A percentile compares a stretch with the other conserved stretches of the same genome.
Conservation (phyloP, 2,329 filamentous ascomycete genomes). For the Fusarium vanettenii region DNA sequence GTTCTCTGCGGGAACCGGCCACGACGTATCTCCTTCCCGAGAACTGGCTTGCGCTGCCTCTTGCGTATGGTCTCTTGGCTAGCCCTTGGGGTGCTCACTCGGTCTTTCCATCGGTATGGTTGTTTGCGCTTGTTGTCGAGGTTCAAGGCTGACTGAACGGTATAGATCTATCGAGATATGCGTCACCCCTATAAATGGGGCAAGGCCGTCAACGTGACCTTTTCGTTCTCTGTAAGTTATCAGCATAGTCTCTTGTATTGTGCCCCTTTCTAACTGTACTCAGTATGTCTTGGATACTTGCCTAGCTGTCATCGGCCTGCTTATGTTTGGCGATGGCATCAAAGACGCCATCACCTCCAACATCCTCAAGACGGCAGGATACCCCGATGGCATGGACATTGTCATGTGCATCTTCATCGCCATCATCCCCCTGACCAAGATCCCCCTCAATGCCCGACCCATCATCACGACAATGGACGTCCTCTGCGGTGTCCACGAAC, state of each 20-base stretch:
- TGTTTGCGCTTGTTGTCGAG: neutral
- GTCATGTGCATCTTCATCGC: slow-evolving; percentile 88
- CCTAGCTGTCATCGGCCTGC: slow-evolving; percentile 84
- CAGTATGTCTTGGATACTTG: slow-evolving; percentile 83
- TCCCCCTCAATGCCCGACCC: slow-evolving; percentile 89
- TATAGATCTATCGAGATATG: slow-evolving; percentile 71
- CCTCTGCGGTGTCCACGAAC: slow-evolving; percentile 75
- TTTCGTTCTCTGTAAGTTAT: slow-evolving; percentile 79
- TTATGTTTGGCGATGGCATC: slow-evolving; percentile 96
- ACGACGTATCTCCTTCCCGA: slow-evolving; percentile 83
- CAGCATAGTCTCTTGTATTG: neutral
- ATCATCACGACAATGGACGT: slow-evolving; percentile 89
- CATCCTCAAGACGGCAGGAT: slow-evolving; percentile 79
- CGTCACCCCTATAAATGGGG: slow-evolving; percentile 83
- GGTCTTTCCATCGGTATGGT: slow-evolving; percentile 80
- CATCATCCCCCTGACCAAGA: slow-evolving; percentile 94
- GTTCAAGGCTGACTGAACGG: neutral
- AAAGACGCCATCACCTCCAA: slow-evolving; percentile 92
- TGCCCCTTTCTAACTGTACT: slow-evolving; percentile 1
- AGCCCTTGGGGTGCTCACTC: slow-evolving; percentile 74
- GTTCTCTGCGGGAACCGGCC: slow-evolving; percentile 85
- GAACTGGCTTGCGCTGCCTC: slow-evolving; percentile 87
- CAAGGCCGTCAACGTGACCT: slow-evolving; percentile 81
- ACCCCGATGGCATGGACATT: slow-evolving; percentile 78
- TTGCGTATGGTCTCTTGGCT: slow-evolving; percentile 92